Conservation (phyloP, 768 basidiomycete genomes). For the Pisolithus albus region DNA sequence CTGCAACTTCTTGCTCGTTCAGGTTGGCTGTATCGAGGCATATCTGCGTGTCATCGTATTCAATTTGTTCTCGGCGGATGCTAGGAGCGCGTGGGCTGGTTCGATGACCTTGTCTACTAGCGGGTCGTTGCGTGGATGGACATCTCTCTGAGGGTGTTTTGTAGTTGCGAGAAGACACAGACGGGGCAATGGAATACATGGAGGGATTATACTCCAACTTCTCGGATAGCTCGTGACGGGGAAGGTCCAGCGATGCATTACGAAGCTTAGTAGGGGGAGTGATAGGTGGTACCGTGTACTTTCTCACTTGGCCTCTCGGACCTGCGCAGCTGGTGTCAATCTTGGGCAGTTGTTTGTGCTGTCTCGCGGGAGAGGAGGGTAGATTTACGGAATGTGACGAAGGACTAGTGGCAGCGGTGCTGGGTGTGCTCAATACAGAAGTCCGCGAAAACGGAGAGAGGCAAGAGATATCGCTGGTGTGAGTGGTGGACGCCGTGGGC, state of each 20-base stretch:
- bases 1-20: constrained; percentile 25
- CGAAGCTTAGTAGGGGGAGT: constrained; percentile 23
- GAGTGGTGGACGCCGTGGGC: constrained; percentile 19
- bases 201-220: constrained; percentile 23
- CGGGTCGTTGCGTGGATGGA: constrained; percentile 19
- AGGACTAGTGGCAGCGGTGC: constrained; percentile 23
- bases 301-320: constrained; percentile 24
- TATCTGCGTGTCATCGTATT: constrained; percentile 25
- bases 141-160: constrained; percentile 17
- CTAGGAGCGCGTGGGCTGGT: constrained; percentile 21
- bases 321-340: constrained; percentile 28
- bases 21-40: constrained; percentile 26
- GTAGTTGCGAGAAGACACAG: constrained; percentile 16
- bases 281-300: constrained; percentile 27
- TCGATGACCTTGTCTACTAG: constrained; percentile 20
- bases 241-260: constrained; percentile 26
- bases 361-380: constrained; percentile 13
- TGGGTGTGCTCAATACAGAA: constrained; percentile 20
- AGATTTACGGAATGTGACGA: constrained; percentile 15
- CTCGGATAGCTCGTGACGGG: constrained; percentile 18
- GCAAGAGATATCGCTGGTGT: constrained; percentile 16
- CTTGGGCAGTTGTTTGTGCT: constrained; percentile 25
- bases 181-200: constrained; percentile 26
- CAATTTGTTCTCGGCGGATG: constrained; percentile 23
- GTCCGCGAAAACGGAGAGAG: constrained; percentile 25